Base-by-base conservation (phyloP, 768 basidiomycete species). In the Psilocybe cyanescens region DNA sequence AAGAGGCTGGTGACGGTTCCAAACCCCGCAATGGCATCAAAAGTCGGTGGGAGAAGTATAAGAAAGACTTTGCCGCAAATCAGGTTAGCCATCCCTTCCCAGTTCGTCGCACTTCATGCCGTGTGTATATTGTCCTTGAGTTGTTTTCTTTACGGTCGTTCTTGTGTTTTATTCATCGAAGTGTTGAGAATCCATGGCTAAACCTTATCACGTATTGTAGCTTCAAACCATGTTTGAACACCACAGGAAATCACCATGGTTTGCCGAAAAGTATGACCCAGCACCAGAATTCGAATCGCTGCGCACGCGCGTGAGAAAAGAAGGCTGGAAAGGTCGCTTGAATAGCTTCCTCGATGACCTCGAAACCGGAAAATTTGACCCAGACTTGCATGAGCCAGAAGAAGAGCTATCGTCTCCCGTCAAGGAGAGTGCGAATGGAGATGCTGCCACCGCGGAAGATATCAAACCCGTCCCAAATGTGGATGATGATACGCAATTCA, bases 221-320 rank as follows among this genome's bases (percentile, higher is more conserved):
- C 87, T 97, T 71, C 93, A 94, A 81, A 91, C 91, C 59, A 91
- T 98, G 84, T 97, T 94, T 83, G 91, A 97, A 35, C 91, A 94
- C 76, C 96, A 98, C 80, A 86, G 89, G 77, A 90, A 91, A 71
- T 94, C 93, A n/a, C 90, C 94, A 12, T 98, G 96, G 96, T 98
- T 97, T 80, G 86, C 88, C 58, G 96, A 98, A 82, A 93, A 94
- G 75, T 98, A 98, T 79, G 93, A 95, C 63, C 90, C 90, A 59
- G 76, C 86, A 45, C 80, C 85, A 55, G 90, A 93, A 68, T 86
- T 84, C 70, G 82, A 85, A 58, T 81, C 82, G 57, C 78, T 95
- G 72, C 90, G 96, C 68, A 81, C 81, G 64, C 84, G 94, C 67
- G 86, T 95, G 64, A 86, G 91, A 72, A 90, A 87, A 76, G 87